A percentile compares a stretch with the other conserved stretches of the same genome.
Evolutionary conservation across 2,329 filamentous ascomycete species (phyloP).

Genomic region (Diaporthe ilicicola): DNA sequence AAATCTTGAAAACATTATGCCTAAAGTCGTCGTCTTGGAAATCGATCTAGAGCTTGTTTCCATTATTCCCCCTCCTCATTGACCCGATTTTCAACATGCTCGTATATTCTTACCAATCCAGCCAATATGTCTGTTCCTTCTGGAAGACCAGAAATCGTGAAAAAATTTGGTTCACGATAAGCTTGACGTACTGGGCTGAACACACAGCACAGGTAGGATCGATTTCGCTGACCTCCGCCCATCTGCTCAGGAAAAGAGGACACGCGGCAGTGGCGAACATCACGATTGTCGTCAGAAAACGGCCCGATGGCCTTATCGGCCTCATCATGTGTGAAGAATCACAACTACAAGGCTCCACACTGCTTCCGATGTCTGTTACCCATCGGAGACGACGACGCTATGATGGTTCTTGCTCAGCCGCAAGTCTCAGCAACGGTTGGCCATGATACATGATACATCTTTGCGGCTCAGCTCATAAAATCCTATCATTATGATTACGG

Average conservation of each 20-base stretch:
- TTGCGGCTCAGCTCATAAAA: neutral
- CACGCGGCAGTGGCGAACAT: neutral
- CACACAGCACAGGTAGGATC: neutral
- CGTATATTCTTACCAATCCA: no score
- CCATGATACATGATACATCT: neutral
- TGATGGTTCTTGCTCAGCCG: neutral
- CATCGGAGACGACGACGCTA: neutral
- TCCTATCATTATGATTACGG: neutral
- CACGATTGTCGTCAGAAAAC: neutral
- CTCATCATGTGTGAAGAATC: no score
- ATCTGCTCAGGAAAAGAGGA: neutral
- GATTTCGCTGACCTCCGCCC: neutral
- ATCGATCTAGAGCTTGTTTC: no score
- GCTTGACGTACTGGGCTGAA: neutral
- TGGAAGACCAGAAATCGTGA: neutral
- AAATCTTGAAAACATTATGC: no score
- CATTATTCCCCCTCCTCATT: no score
- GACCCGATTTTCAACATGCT: no score
- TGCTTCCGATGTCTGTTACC: neutral
- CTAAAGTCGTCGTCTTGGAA: no score
- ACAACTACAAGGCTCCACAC: neutral
- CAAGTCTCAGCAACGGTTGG: neutral
- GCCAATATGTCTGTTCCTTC: neutral
- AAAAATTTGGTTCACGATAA: neutral
- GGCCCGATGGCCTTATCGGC: neutral